phyloP scores from a whole-genome alignment of 345 rosid species.

The Linum trigynum region DNA sequence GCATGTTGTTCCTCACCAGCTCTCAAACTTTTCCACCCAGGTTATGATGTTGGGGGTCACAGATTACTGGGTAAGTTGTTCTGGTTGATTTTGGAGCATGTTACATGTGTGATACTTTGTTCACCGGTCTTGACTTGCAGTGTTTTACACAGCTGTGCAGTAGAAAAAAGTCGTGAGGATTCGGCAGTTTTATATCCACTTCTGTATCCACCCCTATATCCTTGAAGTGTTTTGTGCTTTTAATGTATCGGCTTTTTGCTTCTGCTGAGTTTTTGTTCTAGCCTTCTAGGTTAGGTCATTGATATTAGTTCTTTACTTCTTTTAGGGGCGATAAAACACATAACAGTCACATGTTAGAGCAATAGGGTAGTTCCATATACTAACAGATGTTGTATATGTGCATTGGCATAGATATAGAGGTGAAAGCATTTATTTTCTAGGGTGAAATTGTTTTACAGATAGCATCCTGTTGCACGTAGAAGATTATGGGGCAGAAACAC shows the following conservation, averaged over 20 bases:
- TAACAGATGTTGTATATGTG: too few species aligned
- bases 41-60: constrained; percentile 25
- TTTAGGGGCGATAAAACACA: too few species aligned
- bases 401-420: too few species aligned
- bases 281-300: not conserved
- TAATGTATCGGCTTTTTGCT: not conserved
- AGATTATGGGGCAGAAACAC: too few species aligned
- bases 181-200: constrained; percentile 37
- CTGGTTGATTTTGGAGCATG: constrained; percentile 9
- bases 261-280: not conserved
- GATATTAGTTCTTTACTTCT: too few species aligned
- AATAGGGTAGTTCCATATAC: too few species aligned
- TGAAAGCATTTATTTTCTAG: too few species aligned
- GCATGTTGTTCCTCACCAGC: constrained; percentile 4
- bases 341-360: too few species aligned
- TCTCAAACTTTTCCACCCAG: not conserved
- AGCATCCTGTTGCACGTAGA: too few species aligned
- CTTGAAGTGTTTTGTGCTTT: constrained; percentile 22
- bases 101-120: constrained; percentile 9
- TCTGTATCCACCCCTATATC: constrained; percentile 96
- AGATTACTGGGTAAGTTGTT: not conserved
- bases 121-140: constrained; percentile 19
- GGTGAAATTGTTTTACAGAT: too few species aligned
- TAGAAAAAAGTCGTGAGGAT: constrained; percentile 46
- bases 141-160: constrained; percentile 46